Conservation (phyloP, 75 land plant species). For the Sequoia sempervirens region DNA sequence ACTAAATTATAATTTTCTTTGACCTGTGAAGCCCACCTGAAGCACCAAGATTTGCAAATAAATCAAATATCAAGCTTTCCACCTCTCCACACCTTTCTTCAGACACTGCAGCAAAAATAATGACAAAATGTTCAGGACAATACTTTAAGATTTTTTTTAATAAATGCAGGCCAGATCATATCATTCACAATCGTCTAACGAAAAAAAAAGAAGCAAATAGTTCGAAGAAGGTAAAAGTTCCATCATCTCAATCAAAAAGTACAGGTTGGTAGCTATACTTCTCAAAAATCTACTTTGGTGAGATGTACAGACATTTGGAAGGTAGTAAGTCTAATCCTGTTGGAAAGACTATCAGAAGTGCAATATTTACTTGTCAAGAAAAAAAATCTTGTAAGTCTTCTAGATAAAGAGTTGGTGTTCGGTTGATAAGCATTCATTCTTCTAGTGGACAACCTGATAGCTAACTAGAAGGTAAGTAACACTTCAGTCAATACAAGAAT, state of each 20-base stretch:
- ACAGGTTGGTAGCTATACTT: not conserved
- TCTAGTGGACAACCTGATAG: not conserved
- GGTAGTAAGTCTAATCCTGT: not conserved
- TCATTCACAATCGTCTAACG: not conserved
- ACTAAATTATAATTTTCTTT: not conserved
- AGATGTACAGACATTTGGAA: not conserved
- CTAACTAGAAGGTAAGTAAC: not conserved
- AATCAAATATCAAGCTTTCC: slow-evolving; percentile 92
- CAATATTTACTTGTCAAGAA: not conserved
- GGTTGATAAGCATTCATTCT: not conserved
- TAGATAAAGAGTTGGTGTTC: not conserved
- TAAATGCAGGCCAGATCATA: not conserved
- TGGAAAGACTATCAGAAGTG: not conserved
- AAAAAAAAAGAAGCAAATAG: not conserved
- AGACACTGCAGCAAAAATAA: slow-evolving; percentile 53
- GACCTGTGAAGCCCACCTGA: slow-evolving; percentile 51
- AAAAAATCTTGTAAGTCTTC: not conserved
- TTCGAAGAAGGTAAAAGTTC: not conserved
- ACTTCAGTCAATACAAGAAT: not conserved
- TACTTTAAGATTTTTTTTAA: not conserved
- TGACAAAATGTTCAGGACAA: not conserved
- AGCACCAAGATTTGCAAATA: slow-evolving; percentile 99
- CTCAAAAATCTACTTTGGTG: not conserved
- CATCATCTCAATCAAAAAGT: not conserved
- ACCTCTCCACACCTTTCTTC: slow-evolving; percentile 97